Evolutionary conservation across 2,329 filamentous ascomycete genomes (phyloP).

Genomic region (Stachybotrys echinatus): DNA sequence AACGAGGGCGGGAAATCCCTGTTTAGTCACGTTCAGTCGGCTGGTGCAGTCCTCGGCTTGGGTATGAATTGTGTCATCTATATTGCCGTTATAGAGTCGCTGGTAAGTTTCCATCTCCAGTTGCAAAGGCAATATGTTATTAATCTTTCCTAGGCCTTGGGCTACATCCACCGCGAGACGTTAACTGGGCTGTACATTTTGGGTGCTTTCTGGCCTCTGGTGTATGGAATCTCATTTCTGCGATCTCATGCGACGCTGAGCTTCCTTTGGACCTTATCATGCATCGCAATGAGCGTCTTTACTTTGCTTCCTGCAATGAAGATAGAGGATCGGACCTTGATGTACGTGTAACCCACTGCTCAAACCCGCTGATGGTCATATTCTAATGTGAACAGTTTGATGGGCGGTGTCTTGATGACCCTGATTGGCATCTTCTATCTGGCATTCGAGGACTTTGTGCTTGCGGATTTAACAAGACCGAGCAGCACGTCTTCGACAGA

Average conservation of each 20-base stretch:
- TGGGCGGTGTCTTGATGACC: constrained; percentile 76
- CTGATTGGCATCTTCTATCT: constrained; percentile 73
- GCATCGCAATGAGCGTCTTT: constrained; percentile 81
- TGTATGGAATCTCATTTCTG: constrained; percentile 71
- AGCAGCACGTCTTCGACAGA: constrained; percentile 8
- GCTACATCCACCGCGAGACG: constrained; percentile 86
- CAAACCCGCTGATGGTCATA: background rate
- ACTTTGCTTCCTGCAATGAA: constrained; percentile 87
- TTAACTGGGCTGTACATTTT: constrained; percentile 76
- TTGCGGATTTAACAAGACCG: constrained; percentile 38
- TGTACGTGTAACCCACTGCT: constrained; percentile 47
- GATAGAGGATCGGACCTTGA: constrained; percentile 66
- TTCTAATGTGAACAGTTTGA: constrained; percentile 42
- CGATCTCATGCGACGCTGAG: constrained; percentile 58
- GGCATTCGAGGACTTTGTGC: constrained; percentile 63
- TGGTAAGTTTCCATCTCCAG: constrained; percentile 46
- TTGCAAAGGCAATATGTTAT: background rate
- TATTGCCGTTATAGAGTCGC: constrained; percentile 69
- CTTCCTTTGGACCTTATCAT: constrained; percentile 69
- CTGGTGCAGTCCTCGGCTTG: constrained; percentile 53
- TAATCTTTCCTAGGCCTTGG: constrained; percentile 61
- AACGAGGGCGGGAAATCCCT: constrained; percentile 60
- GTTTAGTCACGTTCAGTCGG: constrained; percentile 62
- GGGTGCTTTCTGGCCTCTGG: constrained; percentile 70
- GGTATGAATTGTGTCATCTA: constrained; percentile 61